Conservation (phyloP, 1,284 basidiomycete genomes). For the Cryptococcus amylolentus region DNA sequence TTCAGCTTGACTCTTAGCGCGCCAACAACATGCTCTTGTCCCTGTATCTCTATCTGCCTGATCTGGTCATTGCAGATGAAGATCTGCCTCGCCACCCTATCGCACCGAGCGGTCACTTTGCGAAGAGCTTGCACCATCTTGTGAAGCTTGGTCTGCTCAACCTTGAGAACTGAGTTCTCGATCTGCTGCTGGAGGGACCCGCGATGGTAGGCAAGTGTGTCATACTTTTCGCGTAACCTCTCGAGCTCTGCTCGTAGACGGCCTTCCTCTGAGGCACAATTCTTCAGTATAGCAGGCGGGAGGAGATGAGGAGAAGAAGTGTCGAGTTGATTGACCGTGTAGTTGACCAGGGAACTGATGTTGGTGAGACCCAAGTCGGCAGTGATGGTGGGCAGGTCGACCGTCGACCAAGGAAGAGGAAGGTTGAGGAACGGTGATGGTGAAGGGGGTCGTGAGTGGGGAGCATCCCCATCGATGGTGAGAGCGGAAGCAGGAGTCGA, state of each 20-base stretch:
- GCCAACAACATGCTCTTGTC: slow-evolving; percentile 18
- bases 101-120: slow-evolving; percentile 12
- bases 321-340: not conserved
- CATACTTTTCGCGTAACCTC: slow-evolving; percentile 15
- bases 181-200: slow-evolving; percentile 7
- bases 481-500: slow-evolving; percentile 3
- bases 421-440: slow-evolving; percentile 11
- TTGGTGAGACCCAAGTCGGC: slow-evolving; percentile 1
- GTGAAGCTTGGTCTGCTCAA: slow-evolving; percentile 1
- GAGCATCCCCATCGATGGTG: not conserved
- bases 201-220: slow-evolving; percentile 6
- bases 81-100: slow-evolving; percentile 26
- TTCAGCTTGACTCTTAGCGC: slow-evolving; percentile 8
- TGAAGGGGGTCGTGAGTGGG: not conserved
- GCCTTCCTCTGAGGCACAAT: slow-evolving; percentile 5
- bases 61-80: slow-evolving; percentile 32
- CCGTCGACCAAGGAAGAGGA: slow-evolving; percentile 22
- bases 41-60: slow-evolving; percentile 23
- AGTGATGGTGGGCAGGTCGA: slow-evolving; percentile 2
- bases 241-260: slow-evolving; percentile 13
- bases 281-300: slow-evolving; percentile 7
- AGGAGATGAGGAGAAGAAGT: slow-evolving; percentile 4
- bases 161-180: slow-evolving; percentile 1
- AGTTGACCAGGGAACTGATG: slow-evolving; percentile 5
- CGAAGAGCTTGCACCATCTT: slow-evolving; percentile 9